phyloP scores from a whole-genome alignment of 495 filamentous ascomycete genomes.

The Oidiodendron maius region DNA sequence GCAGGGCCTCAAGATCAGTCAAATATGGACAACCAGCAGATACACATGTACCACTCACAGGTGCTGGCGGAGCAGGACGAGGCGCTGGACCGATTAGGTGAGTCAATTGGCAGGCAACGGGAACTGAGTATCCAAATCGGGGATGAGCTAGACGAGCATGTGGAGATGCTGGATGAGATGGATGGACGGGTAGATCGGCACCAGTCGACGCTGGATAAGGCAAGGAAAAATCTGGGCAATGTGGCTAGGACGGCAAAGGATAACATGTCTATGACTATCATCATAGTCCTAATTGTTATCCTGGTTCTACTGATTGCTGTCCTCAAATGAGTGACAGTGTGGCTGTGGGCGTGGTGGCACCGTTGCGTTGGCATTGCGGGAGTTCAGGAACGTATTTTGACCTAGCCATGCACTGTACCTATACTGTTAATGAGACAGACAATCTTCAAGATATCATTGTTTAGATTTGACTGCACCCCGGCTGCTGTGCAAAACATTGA shows the following conservation, averaged over 20 bases:
- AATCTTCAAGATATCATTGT: too few relatives aligned
- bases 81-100: slow-evolving; percentile 80
- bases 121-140: slow-evolving; percentile 95
- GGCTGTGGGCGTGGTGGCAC: not conserved
- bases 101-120: slow-evolving; percentile 83
- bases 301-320: slow-evolving; percentile 73
- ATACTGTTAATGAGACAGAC: too few relatives aligned
- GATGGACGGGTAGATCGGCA: slow-evolving; percentile 80
- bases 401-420: too few relatives aligned
- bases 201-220: slow-evolving; percentile 64
- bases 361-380: slow-evolving; percentile 12
- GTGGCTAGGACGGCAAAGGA: slow-evolving; percentile 70
- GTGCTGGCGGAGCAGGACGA: slow-evolving; percentile 85
- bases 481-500: too few relatives aligned
- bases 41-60: slow-evolving; percentile 76
- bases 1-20: slow-evolving; percentile 48
- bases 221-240: slow-evolving; percentile 60
- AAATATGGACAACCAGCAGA: slow-evolving; percentile 73
- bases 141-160: slow-evolving; percentile 89
- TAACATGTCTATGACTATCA: slow-evolving; percentile 73
- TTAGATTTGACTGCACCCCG: too few relatives aligned
- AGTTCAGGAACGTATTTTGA: too few relatives aligned
- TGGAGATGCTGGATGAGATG: slow-evolving; percentile 81
- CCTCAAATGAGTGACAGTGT: slow-evolving; percentile 50
- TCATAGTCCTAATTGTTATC: slow-evolving; percentile 68